Conservation (phyloP, 2,329 filamentous ascomycete genomes). For the Monosporascus cannonballus region DNA sequence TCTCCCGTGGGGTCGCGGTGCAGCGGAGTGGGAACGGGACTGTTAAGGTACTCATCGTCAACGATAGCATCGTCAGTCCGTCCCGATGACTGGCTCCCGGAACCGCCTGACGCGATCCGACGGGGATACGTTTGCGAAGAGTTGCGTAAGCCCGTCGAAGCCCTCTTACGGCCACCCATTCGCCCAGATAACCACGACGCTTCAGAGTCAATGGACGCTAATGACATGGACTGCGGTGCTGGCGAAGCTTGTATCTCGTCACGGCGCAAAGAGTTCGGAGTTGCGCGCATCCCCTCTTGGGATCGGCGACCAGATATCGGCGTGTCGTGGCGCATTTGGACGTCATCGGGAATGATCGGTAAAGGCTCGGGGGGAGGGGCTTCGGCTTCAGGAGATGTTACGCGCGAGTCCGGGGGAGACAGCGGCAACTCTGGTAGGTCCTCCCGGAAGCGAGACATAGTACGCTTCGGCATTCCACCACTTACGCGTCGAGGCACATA, state of each 20-base stretch:
- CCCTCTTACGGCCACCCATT: conserved; percentile 37
- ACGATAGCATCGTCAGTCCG: conserved; percentile 53
- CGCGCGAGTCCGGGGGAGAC: conserved; percentile 76
- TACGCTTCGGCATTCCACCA: conserved; percentile 60
- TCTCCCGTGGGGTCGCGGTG: conserved; percentile 42
- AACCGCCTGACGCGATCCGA: conserved; percentile 46
- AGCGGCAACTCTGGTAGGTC: conserved; percentile 81
- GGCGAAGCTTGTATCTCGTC: conserved; percentile 42
- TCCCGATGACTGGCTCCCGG: conserved; percentile 31
- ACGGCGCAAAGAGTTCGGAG: conserved; percentile 37
- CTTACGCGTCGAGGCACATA: conserved; percentile 28
- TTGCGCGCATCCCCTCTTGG: conserved; percentile 35
- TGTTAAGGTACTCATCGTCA: conserved; percentile 71
- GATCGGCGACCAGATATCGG: conserved; percentile 39
- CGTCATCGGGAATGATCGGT: conserved; percentile 27
- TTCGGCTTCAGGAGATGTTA: conserved; percentile 70
- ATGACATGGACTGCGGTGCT: conserved; percentile 69
- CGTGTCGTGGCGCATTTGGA: conserved; percentile 37
- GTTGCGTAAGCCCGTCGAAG: conserved; percentile 38
- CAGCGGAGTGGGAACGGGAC: conserved; percentile 31
- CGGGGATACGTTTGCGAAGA: conserved; percentile 30
- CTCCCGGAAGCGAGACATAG: conserved; percentile 86
- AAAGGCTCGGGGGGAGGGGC: conserved; percentile 23
- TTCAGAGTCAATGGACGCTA: conserved; percentile 93
- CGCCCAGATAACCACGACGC: conserved; percentile 91